phyloP scores from a whole-genome alignment of 2,329 filamentous ascomycete species.

The Helminthosporium solani region DNA sequence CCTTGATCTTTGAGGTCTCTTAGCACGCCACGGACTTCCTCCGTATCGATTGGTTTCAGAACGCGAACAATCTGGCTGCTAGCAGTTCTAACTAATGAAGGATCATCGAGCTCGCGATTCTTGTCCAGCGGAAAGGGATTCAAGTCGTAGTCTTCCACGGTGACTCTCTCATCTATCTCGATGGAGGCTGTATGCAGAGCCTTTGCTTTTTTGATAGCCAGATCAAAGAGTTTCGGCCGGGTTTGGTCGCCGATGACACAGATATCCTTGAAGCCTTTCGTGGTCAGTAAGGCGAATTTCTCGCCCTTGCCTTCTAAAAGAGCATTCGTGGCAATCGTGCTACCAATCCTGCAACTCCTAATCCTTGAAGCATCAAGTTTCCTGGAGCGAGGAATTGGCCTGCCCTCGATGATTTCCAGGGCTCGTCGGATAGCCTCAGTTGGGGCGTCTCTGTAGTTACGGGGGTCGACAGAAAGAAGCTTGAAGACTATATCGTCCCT shows the following conservation, averaged over 20 bases:
- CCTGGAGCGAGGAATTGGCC: constrained; percentile 9
- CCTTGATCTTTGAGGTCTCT: constrained; percentile 52
- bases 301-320: constrained; percentile 33
- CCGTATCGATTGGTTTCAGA: constrained; percentile 20
- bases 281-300: constrained; percentile 27
- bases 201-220: constrained; percentile 19
- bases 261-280: constrained; percentile 33
- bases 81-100: constrained; percentile 17
- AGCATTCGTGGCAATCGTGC: constrained; percentile 36
- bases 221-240: constrained; percentile 32
- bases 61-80: constrained; percentile 32
- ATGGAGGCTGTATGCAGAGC: constrained; percentile 21
- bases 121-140: constrained; percentile 15
- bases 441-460: constrained; percentile 32
- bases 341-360: constrained; percentile 29
- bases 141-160: constrained; percentile 36
- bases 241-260: constrained; percentile 36
- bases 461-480: constrained; percentile 30
- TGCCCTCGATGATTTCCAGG: constrained; percentile 19
- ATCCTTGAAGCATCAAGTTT: constrained; percentile 2
- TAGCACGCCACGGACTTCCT: constrained; percentile 3
- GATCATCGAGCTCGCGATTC: constrained; percentile 8
- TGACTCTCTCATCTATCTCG: constrained; percentile 22
- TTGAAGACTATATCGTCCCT: constrained; percentile 31
- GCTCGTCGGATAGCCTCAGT: constrained; percentile 31